A percentile compares a stretch with the other conserved stretches of the same genome.
phyloP scores from a whole-genome alignment of 768 basidiomycete genomes.

The Scleroderma citrinum region DNA sequence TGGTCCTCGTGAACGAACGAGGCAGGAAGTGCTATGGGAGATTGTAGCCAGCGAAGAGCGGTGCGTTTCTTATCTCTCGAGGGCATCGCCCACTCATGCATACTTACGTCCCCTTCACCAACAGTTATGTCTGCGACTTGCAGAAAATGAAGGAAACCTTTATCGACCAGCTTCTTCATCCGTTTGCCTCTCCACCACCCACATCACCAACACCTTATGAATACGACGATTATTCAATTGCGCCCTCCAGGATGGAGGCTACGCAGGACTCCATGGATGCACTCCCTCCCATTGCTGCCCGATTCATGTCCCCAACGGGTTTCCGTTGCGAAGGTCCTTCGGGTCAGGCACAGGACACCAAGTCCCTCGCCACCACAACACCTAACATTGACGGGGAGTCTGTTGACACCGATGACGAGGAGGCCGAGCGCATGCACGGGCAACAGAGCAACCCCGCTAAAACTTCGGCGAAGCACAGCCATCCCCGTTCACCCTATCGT shows the following conservation, averaged over 20 bases:
- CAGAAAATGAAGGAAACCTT: conserved; percentile 91
- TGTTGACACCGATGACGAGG: conserved; percentile 62
- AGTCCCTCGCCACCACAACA: conserved; percentile 40
- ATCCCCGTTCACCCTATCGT: conserved; percentile 77
- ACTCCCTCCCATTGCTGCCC: conserved; percentile 77
- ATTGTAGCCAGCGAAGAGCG: conserved; percentile 95
- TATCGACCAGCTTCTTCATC: conserved; percentile 84
- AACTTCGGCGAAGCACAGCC: conserved; percentile 47
- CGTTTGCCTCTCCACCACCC: conserved; percentile 43
- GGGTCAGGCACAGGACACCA: conserved; percentile 37
- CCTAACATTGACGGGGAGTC: conserved; percentile 73
- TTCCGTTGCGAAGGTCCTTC: conserved; percentile 44
- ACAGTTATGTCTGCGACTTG: conserved; percentile 88
- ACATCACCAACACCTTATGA: conserved; percentile 54
- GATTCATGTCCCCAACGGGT: conserved; percentile 72
- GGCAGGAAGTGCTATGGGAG: conserved; percentile 95
- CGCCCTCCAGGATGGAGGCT: conserved; percentile 46
- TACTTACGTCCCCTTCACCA: background rate
- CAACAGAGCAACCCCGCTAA: conserved; percentile 20
- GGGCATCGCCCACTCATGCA: conserved; percentile 12
- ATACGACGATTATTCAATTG: conserved; percentile 53
- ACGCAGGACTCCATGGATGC: conserved; percentile 69
- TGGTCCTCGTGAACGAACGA: conserved; percentile 88
- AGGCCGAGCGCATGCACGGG: conserved; percentile 40
- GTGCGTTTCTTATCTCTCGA: conserved; percentile 34